Evolutionary conservation across 352 stramenopile species (phyloP).

Genomic region (Phytophthora rubi): DNA sequence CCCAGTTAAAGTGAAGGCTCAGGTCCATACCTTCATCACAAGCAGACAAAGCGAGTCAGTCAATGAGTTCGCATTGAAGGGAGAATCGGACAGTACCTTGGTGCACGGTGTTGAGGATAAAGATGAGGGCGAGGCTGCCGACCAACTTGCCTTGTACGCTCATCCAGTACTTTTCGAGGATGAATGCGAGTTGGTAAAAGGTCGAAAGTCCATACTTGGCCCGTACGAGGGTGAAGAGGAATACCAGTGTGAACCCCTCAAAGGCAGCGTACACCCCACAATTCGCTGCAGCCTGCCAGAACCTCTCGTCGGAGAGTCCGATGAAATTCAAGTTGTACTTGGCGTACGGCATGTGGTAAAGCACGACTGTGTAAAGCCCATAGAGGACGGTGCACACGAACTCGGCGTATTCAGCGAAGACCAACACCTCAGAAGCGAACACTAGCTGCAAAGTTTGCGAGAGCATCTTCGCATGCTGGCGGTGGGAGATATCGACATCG

Average conservation of each 20-base stretch:
- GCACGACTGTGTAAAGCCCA: constrained; percentile 26
- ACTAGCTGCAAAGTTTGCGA: constrained; percentile 30
- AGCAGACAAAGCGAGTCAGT: neutral
- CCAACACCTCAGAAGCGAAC: constrained; percentile 30
- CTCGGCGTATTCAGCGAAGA: constrained; percentile 43
- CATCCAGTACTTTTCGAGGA: constrained; percentile 44
- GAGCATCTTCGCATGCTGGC: constrained; percentile 26
- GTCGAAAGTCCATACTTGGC: constrained; percentile 34
- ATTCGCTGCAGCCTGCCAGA: neutral
- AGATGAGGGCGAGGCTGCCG: constrained; percentile 30
- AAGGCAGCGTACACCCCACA: constrained; percentile 14
- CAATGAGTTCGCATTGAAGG: neutral
- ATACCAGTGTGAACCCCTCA: constrained; percentile 20
- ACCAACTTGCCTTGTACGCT: constrained; percentile 34
- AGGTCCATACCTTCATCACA: neutral
- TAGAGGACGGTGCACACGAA: constrained; percentile 35
- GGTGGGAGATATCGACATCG: constrained; percentile 23
- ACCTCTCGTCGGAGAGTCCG: neutral
- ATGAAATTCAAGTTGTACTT: constrained; percentile 27
- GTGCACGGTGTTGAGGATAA: constrained; percentile 27
- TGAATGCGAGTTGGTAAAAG: constrained; percentile 39
- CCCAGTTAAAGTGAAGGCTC: neutral
- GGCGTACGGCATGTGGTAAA: constrained; percentile 21
- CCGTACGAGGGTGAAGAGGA: constrained; percentile 20
- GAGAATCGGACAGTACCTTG: constrained; percentile 1